Base-by-base conservation (phyloP, 495 filamentous ascomycete species). In the Neurospora pannonica region DNA sequence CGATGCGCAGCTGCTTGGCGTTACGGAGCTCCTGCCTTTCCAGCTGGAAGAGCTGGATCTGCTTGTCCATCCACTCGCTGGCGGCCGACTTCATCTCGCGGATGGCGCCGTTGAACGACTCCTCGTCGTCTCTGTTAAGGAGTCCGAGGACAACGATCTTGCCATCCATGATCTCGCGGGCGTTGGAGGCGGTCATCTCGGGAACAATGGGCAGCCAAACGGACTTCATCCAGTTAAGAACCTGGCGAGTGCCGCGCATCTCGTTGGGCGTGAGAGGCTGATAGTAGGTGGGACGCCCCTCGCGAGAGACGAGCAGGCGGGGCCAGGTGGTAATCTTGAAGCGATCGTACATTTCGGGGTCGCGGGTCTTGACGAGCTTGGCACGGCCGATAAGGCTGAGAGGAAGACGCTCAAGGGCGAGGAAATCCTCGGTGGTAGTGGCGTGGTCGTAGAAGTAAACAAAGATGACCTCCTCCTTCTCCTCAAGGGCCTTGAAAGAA, bases 181-280 rank as follows among this genome's bases (percentile, higher is more conserved):
- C 93, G 80, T 99, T 99, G 31, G 91, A 89, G 31, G 92, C 93
- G 0, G 93, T 97, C 36, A 99, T 88, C 80, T 99, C 96, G 4
- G 96, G 96, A 21, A 99, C 93, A 72, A 99, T 95, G n/a, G 96
- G 96, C 39, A 97, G 87, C 97, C 97, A 99, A 31, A 97, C 94
- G 24, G 89, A 92, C 75, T 92, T 92, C 95, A 98, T 98, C 96
- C 96, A 99, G 73, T 85, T 86, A 3, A 97, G 87, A 21, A 99
- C 88, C 79, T 91, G 87, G 38, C 89, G 87, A 74, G 91, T 90
- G 76, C 98, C 94, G 67, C 96, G 89, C 92, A 97, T 97, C 73
- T 97, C 93, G 75, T 90, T 88, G 2, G 96, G 96, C 2, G 92
- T 89, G 24, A 98, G 86, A 19, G 90, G 91, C 42, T 88, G 91